These are phyloP conservation scores for Diaporthe destruens DNA, from an alignment of 2,329 filamentous ascomycete genomes.

Conservation along the genomic window DNA sequence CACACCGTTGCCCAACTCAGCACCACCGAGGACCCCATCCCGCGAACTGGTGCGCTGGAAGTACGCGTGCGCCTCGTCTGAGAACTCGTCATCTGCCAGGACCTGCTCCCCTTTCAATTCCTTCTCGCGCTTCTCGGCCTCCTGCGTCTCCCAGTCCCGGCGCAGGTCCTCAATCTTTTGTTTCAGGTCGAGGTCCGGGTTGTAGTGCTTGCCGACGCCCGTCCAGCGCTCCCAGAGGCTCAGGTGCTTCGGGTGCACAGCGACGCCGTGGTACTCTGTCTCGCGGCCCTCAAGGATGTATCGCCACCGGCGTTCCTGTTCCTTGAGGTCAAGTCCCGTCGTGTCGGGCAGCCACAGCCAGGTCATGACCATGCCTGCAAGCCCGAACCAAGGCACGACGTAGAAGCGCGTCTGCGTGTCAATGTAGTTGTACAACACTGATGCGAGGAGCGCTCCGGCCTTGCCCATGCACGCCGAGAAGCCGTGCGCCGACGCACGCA, in stretches of 20 bases:
- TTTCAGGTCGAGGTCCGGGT: constrained; percentile 85
- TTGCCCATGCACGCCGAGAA: constrained; percentile 95
- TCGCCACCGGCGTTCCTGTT: constrained; percentile 93
- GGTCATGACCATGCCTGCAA: constrained; percentile 86
- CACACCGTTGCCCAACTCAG: constrained; percentile 2
- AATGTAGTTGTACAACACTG: constrained; percentile 96
- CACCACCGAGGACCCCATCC: neutral
- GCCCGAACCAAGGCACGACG: constrained; percentile 95
- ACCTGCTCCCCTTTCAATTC: constrained; percentile 56
- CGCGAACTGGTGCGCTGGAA: constrained; percentile 56
- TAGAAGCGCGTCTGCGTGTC: constrained; percentile 86
- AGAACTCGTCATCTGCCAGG: constrained; percentile 62
- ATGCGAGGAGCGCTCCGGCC: constrained; percentile 85
- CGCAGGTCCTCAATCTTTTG: constrained; percentile 87
- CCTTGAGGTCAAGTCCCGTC: constrained; percentile 94
- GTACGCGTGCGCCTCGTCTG: constrained; percentile 66
- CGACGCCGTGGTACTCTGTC: constrained; percentile 90
- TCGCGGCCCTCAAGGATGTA: constrained; percentile 85
- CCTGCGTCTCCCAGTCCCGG: constrained; percentile 69
- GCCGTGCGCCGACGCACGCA: constrained; percentile 93
- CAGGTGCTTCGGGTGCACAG: constrained; percentile 89
- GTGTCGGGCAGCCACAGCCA: constrained; percentile 94
- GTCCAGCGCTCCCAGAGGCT: constrained; percentile 87
- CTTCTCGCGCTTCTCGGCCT: constrained; percentile 60
- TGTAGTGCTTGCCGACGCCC: constrained; percentile 84